Evolutionary conservation across 75 land plant species (phyloP), one percentile per base, ranked within the genome.

Genomic region (Cryptomeria japonica): DNA sequence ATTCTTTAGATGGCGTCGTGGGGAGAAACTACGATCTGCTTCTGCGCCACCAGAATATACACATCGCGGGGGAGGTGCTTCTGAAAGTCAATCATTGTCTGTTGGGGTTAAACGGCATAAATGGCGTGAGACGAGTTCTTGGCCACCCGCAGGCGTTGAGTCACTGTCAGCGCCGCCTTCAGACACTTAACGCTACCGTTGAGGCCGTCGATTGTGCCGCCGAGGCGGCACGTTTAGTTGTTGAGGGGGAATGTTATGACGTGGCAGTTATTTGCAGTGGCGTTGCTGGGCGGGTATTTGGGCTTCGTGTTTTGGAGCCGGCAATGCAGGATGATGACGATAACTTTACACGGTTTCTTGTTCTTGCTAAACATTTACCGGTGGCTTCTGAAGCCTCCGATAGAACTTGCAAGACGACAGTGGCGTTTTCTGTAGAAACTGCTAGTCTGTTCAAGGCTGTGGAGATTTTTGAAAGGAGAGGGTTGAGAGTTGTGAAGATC

Each of bases 71-170:
- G 28, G 89, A 91, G 55, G 68, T 87, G 51, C 28, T 89, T 28
- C 49, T 91, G 37, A 88, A 91, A 28, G 89, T 91, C 18, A 87
- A 91, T 49, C 92, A 91, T 78, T 89, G 92, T 88, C 90, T 91
- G 49, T 84, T 91, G 47, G 86, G 84, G 16, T 85, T 91, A 53
- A 91, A 88, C 9, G 90, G 91, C 36, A 28, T 84, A 2, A 73
- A 44, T 14, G 85, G 85, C 51, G 87, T 19, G 34, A 37, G 87
- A 22, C 31, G 89, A 8, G 58, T 91, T 51, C 41, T 89, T 79
- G 86, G 89, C 82, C 92, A 91, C 70, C 92, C 92, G 41, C 92
- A 91, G 88, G 92, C 89, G 5, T 89, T 91, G 51, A 14, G 46
- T 18, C 92, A 91, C 79, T 89, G 90, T 75, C 28, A 38, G 12